phyloP scores from a whole-genome alignment of 2,329 filamentous ascomycete genomes.

The Rhynchosporium agropyri region DNA sequence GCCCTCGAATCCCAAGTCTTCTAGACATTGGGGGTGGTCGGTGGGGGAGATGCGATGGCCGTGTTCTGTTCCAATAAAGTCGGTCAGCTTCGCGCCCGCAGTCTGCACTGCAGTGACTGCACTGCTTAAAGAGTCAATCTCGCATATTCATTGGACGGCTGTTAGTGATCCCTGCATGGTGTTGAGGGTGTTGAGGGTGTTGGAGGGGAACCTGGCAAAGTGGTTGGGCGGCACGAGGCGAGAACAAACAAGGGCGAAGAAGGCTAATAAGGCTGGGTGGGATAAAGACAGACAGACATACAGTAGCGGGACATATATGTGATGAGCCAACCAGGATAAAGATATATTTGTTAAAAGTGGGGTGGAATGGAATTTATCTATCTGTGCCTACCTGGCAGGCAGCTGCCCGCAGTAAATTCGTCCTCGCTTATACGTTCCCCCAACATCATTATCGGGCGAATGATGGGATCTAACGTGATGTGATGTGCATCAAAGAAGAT shows the following conservation, averaged over 20 bases:
- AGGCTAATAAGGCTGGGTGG: not conserved
- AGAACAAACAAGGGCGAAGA: not conserved
- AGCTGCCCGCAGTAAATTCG: constrained; percentile 2
- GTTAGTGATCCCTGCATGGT: constrained; percentile 20
- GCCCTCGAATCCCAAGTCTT: not conserved
- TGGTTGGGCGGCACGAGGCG: constrained; percentile 32
- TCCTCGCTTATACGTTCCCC: constrained; percentile 22
- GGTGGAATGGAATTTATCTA: constrained; percentile 4
- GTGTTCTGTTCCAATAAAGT: constrained; percentile 27
- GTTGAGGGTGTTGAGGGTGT: constrained; percentile 21
- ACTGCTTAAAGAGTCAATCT: constrained; percentile 19
- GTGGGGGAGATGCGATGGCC: constrained; percentile 24
- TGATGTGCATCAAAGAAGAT: constrained; percentile 27
- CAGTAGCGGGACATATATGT: too few relatives aligned
- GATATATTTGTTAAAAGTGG: too few relatives aligned
- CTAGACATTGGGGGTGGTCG: constrained; percentile 12
- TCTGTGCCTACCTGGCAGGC: constrained; percentile 16
- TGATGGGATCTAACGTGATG: too few relatives aligned
- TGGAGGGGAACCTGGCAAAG: constrained; percentile 27
- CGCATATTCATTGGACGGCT: constrained; percentile 27
- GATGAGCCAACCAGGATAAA: too few relatives aligned
- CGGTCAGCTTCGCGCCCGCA: constrained; percentile 35
- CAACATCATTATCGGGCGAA: constrained; percentile 13
- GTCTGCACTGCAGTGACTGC: constrained; percentile 16
- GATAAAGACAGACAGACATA: too few relatives aligned